Evolutionary conservation across 2,329 filamentous ascomycete genomes (phyloP), one percentile per base, ranked within the genome.

Genomic region (Paraphoma sp.): DNA sequence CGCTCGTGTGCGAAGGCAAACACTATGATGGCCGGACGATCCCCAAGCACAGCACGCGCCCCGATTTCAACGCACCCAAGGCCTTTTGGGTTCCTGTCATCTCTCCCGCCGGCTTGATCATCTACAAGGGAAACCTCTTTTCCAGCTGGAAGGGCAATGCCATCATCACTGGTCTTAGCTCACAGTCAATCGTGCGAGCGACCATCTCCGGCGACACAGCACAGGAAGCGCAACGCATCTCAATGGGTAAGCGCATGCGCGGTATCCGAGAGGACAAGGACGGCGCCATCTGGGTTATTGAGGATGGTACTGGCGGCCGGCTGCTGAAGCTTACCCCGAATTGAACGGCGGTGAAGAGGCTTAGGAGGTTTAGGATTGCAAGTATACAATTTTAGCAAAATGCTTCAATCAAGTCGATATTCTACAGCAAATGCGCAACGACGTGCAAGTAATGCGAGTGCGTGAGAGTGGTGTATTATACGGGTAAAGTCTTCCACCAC

Each of bases 201-300:
- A 54, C 60, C 38, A 63, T 63, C 45, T 56, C 51, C n/a, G 60
- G 57, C 9, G 53, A 63, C 30, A 60, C 57, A 36, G 57, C 54
- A n/a, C 60, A 60, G 49, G 60, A 63, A 44, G 60, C 60, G 47
- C 60, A 63, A 43, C 57, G 60, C 41, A 54, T 63, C 50, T 57
- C 60, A 8, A 63, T 63, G 60, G 60, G 60, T n/a, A 63, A 63
- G 54, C 54, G 60, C 43, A 63, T 63, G 57, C 57, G 60, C 46
- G 60, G 60, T 51, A 58, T 63, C 33, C 48, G 60, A 53, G 60
- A 63, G 51, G 60, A 57, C 44, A 63, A 63, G 57, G 57, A 63
- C 41, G 60, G 60, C 18, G 54, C 54, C 33, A 60, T 63, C 44
- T 63, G 60, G 60, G 60, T 63, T 9, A 60, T 63, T 17, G 60